Evolutionary conservation across 352 stramenopile genomes (phyloP).

Genomic region (Blastocystis sp.): DNA sequence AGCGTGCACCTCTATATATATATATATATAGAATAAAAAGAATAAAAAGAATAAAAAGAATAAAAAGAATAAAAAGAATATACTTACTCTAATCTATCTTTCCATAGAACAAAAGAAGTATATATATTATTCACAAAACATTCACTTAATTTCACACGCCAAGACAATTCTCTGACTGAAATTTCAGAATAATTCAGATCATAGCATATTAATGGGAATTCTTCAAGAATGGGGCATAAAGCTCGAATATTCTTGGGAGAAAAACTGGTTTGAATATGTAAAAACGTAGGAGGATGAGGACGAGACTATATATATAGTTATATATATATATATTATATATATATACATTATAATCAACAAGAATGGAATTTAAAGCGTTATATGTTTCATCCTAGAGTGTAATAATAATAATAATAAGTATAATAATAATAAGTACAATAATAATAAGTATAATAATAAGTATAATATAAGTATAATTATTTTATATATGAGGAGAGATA

Average conservation of each 20-base stretch:
- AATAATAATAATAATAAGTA: no score
- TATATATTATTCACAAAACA: constrained; percentile 17
- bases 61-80: no score
- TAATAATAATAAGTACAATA: no score
- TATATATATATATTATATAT: no score
- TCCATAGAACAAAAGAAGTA: constrained; percentile 10
- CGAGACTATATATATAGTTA: no score
- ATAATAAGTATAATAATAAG: no score
- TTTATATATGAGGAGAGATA: no score
- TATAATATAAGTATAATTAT: no score
- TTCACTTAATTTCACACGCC: not conserved
- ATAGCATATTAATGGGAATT: constrained; percentile 58
- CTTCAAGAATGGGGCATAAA: constrained; percentile 64
- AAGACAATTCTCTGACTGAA: constrained; percentile 3
- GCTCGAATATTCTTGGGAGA: constrained; percentile 51
- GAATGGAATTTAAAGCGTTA: not conserved
- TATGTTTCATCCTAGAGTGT: no score
- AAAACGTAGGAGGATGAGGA: constrained; percentile 51
- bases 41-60: no score
- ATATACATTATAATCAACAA: not conserved
- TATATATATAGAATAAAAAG: no score
- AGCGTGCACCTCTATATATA: constrained; percentile 52
- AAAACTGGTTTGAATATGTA: constrained; percentile 50
- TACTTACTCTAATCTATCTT: no score
- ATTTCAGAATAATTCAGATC: constrained; percentile 9